These are phyloP conservation scores for Wallemia hederae DNA, from an alignment of 1,284 basidiomycete species.

Conservation along the genomic window DNA sequence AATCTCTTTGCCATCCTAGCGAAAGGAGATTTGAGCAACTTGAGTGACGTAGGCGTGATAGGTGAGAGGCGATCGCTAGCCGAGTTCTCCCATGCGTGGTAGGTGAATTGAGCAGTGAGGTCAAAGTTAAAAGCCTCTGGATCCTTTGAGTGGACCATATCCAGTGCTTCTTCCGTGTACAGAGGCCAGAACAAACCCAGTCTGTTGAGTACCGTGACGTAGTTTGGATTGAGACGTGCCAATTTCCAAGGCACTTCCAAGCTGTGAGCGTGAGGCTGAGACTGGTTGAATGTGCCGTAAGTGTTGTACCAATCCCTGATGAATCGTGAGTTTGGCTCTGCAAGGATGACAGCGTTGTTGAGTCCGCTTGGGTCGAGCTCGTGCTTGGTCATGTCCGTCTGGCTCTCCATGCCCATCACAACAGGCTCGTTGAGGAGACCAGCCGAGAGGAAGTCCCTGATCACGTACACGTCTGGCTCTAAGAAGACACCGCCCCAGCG, in stretches of 20 bases:
- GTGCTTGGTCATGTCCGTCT: constrained; percentile 6
- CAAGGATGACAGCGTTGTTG: constrained; percentile 21
- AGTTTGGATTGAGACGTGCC: constrained; percentile 16
- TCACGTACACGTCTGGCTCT: constrained; percentile 12
- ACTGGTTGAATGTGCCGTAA: constrained; percentile 18
- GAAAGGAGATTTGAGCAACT: constrained; percentile 15
- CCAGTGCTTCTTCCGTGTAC: constrained; percentile 10
- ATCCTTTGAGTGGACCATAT: constrained; percentile 1
- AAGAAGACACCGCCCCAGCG: constrained; percentile 21
- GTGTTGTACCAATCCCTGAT: constrained; percentile 17
- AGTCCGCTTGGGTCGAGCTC: constrained; percentile 16
- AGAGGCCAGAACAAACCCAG: constrained; percentile 22
- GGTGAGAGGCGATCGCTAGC: constrained; percentile 15
- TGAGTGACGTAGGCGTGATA: constrained; percentile 13
- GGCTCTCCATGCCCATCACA: constrained; percentile 7
- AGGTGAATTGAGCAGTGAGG: constrained; percentile 16
- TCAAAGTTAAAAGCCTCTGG: constrained; percentile 12
- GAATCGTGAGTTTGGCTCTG: constrained; percentile 17
- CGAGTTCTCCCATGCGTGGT: constrained; percentile 19
- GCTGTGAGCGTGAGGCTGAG: constrained; percentile 18
- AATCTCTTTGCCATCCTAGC: constrained; percentile 15
- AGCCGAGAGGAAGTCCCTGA: constrained; percentile 11
- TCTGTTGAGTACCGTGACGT: constrained; percentile 19
- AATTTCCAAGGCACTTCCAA: constrained; percentile 15
- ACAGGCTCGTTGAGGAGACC: constrained; percentile 17